Evolutionary conservation across 305 asterid species (phyloP), one percentile per base, ranked within the genome.

Genomic region (Rubia tinctorum): DNA sequence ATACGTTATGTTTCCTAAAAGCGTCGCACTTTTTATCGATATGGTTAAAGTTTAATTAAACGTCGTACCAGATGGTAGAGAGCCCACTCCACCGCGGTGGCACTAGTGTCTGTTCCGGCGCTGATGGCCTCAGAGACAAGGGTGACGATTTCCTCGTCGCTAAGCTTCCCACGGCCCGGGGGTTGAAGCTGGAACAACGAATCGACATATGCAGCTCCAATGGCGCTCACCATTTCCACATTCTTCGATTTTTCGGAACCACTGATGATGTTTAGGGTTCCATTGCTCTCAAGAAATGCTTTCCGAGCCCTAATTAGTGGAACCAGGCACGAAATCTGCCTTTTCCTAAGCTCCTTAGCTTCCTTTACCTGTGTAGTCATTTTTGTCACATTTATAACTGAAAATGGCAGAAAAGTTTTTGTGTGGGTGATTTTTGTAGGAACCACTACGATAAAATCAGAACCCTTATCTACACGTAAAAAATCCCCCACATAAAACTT

Each of bases 21-120:
- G 10, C 8, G 47, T 43, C 11, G 8, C 47, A 43, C 12, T 43
- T 10, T 43, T 5, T 43, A 43, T 34, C 39, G 39, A 34, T 4
- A 34, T 34, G 39, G 39, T 0, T 34, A 34, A 34, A 4, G n/a
- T 15, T 53, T 5, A 53, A 13, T 6, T 53, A 53, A 49, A 53
- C 25, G 8, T 6, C 25, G 8, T 6, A 53, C 95, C 71, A 94
- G 65, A 71, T 88, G 93, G 3, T 87, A 88, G 65, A 94, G 30
- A 7, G 97, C 98, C 99, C 99, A 94, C 34, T 94, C 99, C 0
- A 86, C 77, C 0, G 95, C 78, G 7, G 99, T 90, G 66, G 99
- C 99, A 71, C 97, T 94, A 0, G 99, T 94, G 62, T 94, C 99
- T 0, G 99, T 94, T 20, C 99, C 99, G 3, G 96, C 99, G 68